Evolutionary conservation across 2,329 filamentous ascomycete species (phyloP).

Genomic region (Neurospora crassa): DNA sequence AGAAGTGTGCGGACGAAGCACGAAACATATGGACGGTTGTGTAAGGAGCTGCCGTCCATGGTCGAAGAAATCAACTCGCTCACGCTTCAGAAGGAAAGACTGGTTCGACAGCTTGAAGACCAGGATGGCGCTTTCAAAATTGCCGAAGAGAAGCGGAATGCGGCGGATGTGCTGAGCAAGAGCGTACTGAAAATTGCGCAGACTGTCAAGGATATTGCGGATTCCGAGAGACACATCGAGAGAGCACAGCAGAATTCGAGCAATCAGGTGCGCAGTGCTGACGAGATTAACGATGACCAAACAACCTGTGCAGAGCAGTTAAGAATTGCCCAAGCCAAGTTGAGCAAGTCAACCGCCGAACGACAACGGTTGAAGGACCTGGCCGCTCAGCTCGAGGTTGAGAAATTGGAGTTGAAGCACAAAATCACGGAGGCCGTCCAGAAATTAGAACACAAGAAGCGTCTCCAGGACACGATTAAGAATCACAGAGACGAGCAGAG

Average conservation of each 20-base stretch:
- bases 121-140: conserved; percentile 58
- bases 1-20: conserved; percentile 57
- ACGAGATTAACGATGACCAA: conserved; percentile 76
- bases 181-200: conserved; percentile 68
- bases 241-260: conserved; percentile 62
- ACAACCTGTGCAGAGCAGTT: conserved; percentile 57
- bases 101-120: conserved; percentile 54
- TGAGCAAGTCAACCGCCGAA: conserved; percentile 58
- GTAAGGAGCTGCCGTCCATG: conserved; percentile 60
- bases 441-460: conserved; percentile 72
- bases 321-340: conserved; percentile 50
- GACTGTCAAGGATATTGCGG: conserved; percentile 59
- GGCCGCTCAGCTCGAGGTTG: conserved; percentile 63
- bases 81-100: conserved; percentile 50
- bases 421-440: conserved; percentile 61
- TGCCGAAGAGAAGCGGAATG: conserved; percentile 42
- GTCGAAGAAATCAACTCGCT: conserved; percentile 45
- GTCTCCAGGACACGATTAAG: conserved; percentile 61
- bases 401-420: conserved; percentile 64
- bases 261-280: conserved; percentile 57
- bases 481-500: conserved; percentile 58
- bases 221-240: conserved; percentile 63
- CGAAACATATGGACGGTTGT: conserved; percentile 64
- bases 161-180: conserved; percentile 62
- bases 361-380: conserved; percentile 61